phyloP scores from a whole-genome alignment of 1,284 basidiomycete species.

The Cutaneotrichosporon sp. region DNA sequence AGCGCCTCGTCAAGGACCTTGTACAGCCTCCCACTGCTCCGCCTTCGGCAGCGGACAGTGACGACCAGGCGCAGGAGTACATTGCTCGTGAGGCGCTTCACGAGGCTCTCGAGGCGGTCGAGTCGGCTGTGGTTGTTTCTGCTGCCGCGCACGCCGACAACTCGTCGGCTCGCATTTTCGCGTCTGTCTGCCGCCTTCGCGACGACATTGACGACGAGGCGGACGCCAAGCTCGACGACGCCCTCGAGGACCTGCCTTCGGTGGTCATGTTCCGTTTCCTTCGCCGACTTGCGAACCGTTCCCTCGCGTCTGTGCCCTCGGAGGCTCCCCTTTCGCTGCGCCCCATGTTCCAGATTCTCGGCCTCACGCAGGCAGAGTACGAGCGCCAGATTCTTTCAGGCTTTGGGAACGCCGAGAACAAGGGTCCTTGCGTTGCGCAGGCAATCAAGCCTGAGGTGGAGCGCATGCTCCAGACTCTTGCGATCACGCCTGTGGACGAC shows the following conservation, averaged over 20 bases:
- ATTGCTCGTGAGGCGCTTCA: constrained; percentile 47
- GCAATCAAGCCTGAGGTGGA: constrained; percentile 46
- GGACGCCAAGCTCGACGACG: constrained; percentile 46
- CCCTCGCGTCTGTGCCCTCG: constrained; percentile 17
- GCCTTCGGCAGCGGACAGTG: constrained; percentile 17
- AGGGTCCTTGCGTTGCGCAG: constrained; percentile 39
- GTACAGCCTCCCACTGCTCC: constrained; percentile 42
- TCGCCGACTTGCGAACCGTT: constrained; percentile 35
- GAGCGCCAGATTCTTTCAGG: constrained; percentile 43
- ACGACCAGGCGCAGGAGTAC: constrained; percentile 40
- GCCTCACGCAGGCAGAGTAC: constrained; percentile 40
- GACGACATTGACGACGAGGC: constrained; percentile 40
- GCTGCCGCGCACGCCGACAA: constrained; percentile 33
- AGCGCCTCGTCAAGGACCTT: constrained; percentile 41
- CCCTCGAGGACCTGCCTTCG: constrained; percentile 47
- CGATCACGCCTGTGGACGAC: constrained; percentile 12
- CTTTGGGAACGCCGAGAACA: constrained; percentile 47
- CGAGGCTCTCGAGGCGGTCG: constrained; percentile 47
- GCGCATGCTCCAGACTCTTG: constrained; percentile 25
- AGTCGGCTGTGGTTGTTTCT: constrained; percentile 41
- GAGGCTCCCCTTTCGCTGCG: constrained; percentile 20
- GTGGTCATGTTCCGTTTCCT: constrained; percentile 43
- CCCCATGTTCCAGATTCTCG: constrained; percentile 41
- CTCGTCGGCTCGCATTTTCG: constrained; percentile 21
- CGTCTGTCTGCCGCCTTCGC: constrained; percentile 31